Conservation (phyloP, 2,329 filamentous ascomycete species). For the Myriosclerotinia curreyana region DNA sequence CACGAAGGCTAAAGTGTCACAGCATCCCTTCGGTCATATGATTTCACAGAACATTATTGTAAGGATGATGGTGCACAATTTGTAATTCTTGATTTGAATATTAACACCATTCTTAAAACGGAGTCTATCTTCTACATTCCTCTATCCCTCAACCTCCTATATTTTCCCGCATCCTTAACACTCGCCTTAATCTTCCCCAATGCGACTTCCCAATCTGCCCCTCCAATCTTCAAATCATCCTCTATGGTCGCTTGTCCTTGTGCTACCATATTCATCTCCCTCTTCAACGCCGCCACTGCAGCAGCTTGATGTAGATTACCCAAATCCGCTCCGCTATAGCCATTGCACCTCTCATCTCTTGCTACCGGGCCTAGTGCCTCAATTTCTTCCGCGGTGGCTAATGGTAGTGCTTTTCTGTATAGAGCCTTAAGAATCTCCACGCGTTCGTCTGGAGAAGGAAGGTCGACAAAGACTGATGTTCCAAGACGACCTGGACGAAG, state of each 20-base stretch:
- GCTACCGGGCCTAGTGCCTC: slow-evolving; percentile 63
- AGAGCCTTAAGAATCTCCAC: slow-evolving; percentile 79
- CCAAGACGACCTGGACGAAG: slow-evolving; percentile 86
- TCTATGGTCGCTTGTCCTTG: slow-evolving; percentile 19
- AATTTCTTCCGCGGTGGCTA: slow-evolving; percentile 50
- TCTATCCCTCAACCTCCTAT: slow-evolving; percentile 39
- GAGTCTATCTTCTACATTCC: slow-evolving; percentile 34
- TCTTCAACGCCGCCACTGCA: slow-evolving; percentile 39
- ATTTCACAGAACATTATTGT: neutral
- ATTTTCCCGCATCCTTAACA: slow-evolving; percentile 41
- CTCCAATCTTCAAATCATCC: slow-evolving; percentile 33
- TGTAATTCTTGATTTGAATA: neutral
- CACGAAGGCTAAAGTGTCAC: neutral
- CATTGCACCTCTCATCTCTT: slow-evolving; percentile 61
- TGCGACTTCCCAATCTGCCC: slow-evolving; percentile 39
- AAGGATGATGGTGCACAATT: neutral
- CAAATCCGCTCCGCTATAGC: slow-evolving; percentile 71
- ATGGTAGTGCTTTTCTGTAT: slow-evolving; percentile 52
- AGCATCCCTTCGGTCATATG: neutral
- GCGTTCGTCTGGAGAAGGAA: slow-evolving; percentile 75
- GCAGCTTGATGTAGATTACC: slow-evolving; percentile 48
- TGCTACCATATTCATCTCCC: slow-evolving; percentile 31
- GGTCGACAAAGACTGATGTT: slow-evolving; percentile 82
- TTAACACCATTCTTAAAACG: neutral
- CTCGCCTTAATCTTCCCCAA: slow-evolving; percentile 38